Conservation (phyloP, 805 yeast species). For the Monosporozyma unispora region DNA sequence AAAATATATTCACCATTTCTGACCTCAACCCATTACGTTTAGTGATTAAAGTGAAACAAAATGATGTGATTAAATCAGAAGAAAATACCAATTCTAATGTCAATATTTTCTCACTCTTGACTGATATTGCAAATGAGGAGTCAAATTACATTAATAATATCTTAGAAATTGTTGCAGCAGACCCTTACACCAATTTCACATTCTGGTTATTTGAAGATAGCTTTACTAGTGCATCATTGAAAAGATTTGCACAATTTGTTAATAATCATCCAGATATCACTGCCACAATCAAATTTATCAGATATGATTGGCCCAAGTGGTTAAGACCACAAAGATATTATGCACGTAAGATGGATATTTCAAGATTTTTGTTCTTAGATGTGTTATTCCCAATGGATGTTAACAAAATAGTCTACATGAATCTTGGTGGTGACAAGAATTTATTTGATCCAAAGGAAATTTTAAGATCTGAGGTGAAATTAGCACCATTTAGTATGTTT, state of each 20-base stretch:
- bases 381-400: constrained; percentile 75
- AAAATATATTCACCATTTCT: constrained; percentile 9
- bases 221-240: constrained; percentile 36
- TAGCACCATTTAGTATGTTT: constrained; percentile 59
- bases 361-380: constrained; percentile 78
- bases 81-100: constrained; percentile 1
- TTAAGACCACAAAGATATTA: constrained; percentile 67
- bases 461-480: constrained; percentile 17
- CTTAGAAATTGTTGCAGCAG: not conserved
- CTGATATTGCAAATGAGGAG: not conserved
- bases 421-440: constrained; percentile 43
- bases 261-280: constrained; percentile 4
- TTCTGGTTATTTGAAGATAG: constrained; percentile 81
- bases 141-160: not conserved
- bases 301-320: constrained; percentile 92
- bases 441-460: constrained; percentile 73
- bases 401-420: constrained; percentile 72
- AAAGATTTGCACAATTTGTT: constrained; percentile 42
- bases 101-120: constrained; percentile 18
- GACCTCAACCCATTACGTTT: constrained; percentile 15
- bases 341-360: constrained; percentile 80
- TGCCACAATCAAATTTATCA: constrained; percentile 45
- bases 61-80: not conserved
- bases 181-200: constrained; percentile 35
- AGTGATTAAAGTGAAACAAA: constrained; percentile 13